These are phyloP conservation scores for Cinnamomum micranthum DNA, from an alignment of 164 flowering plant species.

Conservation along the genomic window DNA sequence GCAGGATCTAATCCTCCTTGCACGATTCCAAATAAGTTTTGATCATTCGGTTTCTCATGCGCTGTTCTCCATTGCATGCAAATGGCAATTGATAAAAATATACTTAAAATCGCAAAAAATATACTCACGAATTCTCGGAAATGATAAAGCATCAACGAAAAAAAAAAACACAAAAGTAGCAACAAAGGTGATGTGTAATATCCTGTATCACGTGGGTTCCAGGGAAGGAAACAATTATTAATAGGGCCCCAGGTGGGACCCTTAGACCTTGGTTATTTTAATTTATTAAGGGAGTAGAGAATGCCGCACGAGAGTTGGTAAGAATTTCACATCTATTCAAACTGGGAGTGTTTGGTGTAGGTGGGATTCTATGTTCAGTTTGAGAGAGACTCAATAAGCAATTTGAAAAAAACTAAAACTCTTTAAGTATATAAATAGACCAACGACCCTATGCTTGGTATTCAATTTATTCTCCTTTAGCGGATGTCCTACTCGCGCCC, in stretches of 20 bases:
- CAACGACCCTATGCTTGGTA: too few relatives aligned
- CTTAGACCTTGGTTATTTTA: too few relatives aligned
- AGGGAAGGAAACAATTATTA: background rate
- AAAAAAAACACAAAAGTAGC: background rate
- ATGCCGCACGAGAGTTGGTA: too few relatives aligned
- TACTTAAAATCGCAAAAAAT: background rate
- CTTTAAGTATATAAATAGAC: too few relatives aligned
- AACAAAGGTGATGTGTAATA: background rate
- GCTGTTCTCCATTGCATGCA: slow-evolving; percentile 41
- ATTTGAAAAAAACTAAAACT: too few relatives aligned
- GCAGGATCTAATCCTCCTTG: slow-evolving; percentile 95
- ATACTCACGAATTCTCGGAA: background rate
- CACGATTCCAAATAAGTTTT: slow-evolving; percentile 94
- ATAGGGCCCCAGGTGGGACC: background rate
- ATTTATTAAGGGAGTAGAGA: too few relatives aligned
- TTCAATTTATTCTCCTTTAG: too few relatives aligned
- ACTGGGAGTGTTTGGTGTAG: too few relatives aligned
- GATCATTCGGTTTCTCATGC: slow-evolving; percentile 79
- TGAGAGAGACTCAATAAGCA: too few relatives aligned
- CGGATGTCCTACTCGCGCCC: too few relatives aligned
- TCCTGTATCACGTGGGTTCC: background rate
- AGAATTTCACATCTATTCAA: too few relatives aligned
- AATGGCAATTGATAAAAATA: background rate
- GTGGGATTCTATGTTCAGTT: too few relatives aligned
- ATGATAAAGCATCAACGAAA: background rate